phyloP scores from a whole-genome alignment of 176 grass and related monocot species.

The Oryza meridionalis region DNA sequence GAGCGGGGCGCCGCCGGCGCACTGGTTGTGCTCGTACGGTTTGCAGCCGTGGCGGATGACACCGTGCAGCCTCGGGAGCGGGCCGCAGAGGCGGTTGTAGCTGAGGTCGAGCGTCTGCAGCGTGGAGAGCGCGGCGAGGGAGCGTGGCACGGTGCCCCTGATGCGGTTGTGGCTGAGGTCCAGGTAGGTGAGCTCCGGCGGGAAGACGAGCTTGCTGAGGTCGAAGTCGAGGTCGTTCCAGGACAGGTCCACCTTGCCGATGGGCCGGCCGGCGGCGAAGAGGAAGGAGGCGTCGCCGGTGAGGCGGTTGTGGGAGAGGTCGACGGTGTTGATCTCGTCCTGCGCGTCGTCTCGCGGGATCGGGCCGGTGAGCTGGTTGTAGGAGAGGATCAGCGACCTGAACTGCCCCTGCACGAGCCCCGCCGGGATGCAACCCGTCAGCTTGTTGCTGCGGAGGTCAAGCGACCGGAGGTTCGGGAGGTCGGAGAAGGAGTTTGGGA shows the following conservation, averaged over 20 bases:
- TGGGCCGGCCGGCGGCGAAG: constrained; percentile 51
- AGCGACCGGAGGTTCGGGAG: constrained; percentile 55
- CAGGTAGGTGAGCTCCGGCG: constrained; percentile 62
- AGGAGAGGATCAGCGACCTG: constrained; percentile 50
- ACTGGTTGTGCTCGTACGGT: constrained; percentile 67
- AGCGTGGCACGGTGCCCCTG: constrained; percentile 54
- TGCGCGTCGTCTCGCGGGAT: constrained; percentile 62
- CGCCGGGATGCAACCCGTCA: constrained; percentile 56
- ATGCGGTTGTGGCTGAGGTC: constrained; percentile 85
- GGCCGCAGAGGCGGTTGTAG: constrained; percentile 68
- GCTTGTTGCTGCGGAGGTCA: constrained; percentile 53
- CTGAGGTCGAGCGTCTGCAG: constrained; percentile 69
- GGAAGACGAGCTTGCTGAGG: constrained; percentile 54
- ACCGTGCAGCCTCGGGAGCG: constrained; percentile 53
- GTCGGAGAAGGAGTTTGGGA: constrained; percentile 53
- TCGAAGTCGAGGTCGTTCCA: constrained; percentile 83
- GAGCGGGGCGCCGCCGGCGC: constrained; percentile 58
- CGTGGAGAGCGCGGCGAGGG: constrained; percentile 46
- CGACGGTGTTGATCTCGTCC: constrained; percentile 61
- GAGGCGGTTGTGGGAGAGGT: constrained; percentile 74
- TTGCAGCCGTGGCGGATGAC: constrained; percentile 49
- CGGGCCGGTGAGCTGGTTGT: constrained; percentile 62
- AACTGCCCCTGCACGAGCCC: constrained; percentile 59
- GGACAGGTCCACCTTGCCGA: constrained; percentile 68
- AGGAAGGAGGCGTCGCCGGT: constrained; percentile 63